Evolutionary conservation across 2,329 filamentous ascomycete species (phyloP).

Genomic region (Phialemoniopsis sp.): DNA sequence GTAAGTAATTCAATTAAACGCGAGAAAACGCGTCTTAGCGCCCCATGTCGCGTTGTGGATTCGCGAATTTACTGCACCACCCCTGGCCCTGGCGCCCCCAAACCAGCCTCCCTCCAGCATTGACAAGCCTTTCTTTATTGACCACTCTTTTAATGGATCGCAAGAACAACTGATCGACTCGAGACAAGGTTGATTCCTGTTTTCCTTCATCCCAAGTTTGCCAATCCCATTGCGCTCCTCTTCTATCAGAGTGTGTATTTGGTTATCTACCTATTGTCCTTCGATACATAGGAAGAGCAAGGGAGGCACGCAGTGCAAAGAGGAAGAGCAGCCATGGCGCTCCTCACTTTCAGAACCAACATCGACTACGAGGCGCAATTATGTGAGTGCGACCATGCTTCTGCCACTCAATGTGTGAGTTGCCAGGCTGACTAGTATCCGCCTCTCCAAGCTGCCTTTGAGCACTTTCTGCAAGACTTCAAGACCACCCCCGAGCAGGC

Average conservation of each 20-base stretch:
- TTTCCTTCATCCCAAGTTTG: too few relatives aligned
- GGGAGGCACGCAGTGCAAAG: too few relatives aligned
- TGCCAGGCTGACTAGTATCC: constrained; percentile 7
- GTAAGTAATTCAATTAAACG: constrained; percentile 15
- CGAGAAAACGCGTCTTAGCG: constrained; percentile 10
- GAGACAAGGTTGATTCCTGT: too few relatives aligned
- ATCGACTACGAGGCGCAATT: constrained; percentile 89
- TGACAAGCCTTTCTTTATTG: too few relatives aligned
- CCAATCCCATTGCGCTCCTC: too few relatives aligned
- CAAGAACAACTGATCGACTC: too few relatives aligned
- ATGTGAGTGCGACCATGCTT: constrained; percentile 50
- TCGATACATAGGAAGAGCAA: too few relatives aligned
- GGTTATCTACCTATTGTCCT: too few relatives aligned
- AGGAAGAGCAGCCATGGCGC: constrained; percentile 62
- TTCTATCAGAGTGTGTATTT: too few relatives aligned
- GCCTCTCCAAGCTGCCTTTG: constrained; percentile 61
- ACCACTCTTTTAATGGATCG: too few relatives aligned
- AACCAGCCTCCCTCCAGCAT: constrained; percentile 9
- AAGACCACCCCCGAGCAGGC: constrained; percentile 71
- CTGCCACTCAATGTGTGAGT: constrained; percentile 1
- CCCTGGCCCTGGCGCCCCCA: constrained; percentile 2
- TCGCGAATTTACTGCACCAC: constrained; percentile 3
- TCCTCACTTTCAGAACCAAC: constrained; percentile 71
- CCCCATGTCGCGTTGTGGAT: too few relatives aligned
- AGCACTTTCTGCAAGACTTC: constrained; percentile 84